Percentiles rank a stretch among this genome's conserved stretches.
Conservation (phyloP, 371 early-diverging fungal species). For the Gilbertella persicaria region DNA sequence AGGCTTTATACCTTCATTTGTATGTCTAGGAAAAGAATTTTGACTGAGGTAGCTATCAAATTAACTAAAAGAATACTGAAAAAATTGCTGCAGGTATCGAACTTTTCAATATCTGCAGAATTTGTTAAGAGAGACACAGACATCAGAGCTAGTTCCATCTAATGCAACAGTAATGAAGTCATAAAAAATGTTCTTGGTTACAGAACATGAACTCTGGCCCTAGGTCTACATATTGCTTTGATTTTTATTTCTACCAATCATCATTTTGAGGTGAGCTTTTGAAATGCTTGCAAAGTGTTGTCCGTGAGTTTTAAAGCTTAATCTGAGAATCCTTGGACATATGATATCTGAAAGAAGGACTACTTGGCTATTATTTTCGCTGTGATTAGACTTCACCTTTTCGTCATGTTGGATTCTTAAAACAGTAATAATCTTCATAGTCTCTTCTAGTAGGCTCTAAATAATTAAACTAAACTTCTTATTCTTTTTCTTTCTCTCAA, state of each 20-base stretch:
- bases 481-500: conserved; percentile 15
- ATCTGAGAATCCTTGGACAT: conserved; percentile 13
- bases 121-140: conserved; percentile 9
- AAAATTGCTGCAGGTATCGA: no score
- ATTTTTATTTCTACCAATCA: no score
- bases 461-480: conserved; percentile 19
- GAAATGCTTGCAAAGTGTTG: conserved; percentile 14
- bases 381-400: conserved; percentile 11
- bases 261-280: conserved; percentile 18
- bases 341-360: conserved; percentile 13
- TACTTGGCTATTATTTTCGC: conserved; percentile 11
- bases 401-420: conserved; percentile 20
- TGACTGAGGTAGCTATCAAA: no score
- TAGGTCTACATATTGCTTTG: no score
- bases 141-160: background rate
- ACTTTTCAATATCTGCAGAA: conserved; percentile 9
- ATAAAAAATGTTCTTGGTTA: no score
- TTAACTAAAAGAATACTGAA: no score
- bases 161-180: no score
- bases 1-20: no score
- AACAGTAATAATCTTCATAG: conserved; percentile 9
- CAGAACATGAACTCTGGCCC: no score
- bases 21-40: no score
- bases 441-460: conserved; percentile 18
- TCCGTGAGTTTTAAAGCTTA: conserved; percentile 10